Base-by-base conservation (phyloP, 1,139 yeast species). In the Suhomyces anneliseae region DNA sequence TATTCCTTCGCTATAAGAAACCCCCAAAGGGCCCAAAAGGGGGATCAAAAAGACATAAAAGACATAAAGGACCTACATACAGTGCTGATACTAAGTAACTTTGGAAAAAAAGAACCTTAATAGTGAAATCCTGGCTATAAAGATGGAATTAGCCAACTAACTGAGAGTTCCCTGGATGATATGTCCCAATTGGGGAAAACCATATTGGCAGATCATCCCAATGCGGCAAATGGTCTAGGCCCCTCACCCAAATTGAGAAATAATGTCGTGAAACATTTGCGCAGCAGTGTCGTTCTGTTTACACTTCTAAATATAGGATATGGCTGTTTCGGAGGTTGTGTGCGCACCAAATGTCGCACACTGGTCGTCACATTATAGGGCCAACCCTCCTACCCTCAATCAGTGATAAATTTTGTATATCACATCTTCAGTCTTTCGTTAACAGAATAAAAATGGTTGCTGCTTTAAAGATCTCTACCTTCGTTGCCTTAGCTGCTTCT, bases 401-500 rank as follows among this genome's bases (percentile, higher is more conserved):
- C 11, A 27, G 24, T 31, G 36, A 29, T 29, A 3, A 11, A 11
- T 26, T 26, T 35, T 34, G 34, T 27, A 14, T 37, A 12, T 26
- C 38, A 14, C 31, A 36, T 12, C 35, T 15, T 40, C 26, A 33
- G 46, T 44, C 49, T 27, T 39, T 49, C 49, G 44, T 43, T 47
- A 44, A 27, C 14, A 31, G 15, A 19, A 34, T 9, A 19, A 44
- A 43, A 35, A 53, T 54, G 57, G 52, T 51, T 46, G 50, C 59
- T 41, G 36, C 55, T 46, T 54, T 65, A 45, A 70, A 66, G 54
- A 50, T 78, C 55, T 67, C 84, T 45, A 68, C 81, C 43, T 69
- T 79, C 54, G 68, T 79, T 51, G 75, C 82, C 44, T 64, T 82
- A 48, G 79, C 82, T 46, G 69, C 81, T 47, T 64, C 81, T 49